phyloP scores from a whole-genome alignment of 2,329 filamentous ascomycete species.

The Erysiphe pulchra region DNA sequence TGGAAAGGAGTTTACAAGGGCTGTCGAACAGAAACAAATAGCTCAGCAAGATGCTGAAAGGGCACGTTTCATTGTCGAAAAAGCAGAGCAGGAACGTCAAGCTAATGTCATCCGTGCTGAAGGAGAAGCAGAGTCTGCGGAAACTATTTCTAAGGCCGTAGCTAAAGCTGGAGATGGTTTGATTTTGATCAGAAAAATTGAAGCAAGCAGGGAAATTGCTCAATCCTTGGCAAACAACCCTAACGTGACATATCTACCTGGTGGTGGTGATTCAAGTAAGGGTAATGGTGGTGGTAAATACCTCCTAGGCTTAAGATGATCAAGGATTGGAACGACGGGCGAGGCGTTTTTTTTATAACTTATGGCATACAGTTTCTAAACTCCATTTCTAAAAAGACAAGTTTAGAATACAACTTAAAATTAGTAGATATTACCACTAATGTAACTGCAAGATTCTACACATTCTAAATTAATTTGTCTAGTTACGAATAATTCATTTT shows the following conservation, averaged over 20 bases:
- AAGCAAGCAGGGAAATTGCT: slow-evolving; percentile 89
- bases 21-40: slow-evolving; percentile 99
- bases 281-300: slow-evolving; percentile 30
- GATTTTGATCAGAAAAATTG: slow-evolving; percentile 88
- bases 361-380: too few relatives aligned
- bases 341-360: neutral
- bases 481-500: too few relatives aligned
- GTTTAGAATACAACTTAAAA: too few relatives aligned
- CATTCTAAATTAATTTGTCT: too few relatives aligned
- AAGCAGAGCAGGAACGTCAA: slow-evolving; percentile 94
- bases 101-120: slow-evolving; percentile 96
- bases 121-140: slow-evolving; percentile 89
- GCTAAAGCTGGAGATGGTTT: slow-evolving; percentile 81
- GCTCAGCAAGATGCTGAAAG: slow-evolving; percentile 96
- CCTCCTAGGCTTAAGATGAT: slow-evolving; percentile 34
- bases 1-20: slow-evolving; percentile 93
- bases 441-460: too few relatives aligned
- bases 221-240: slow-evolving; percentile 72
- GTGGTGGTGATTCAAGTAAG: slow-evolving; percentile 37
- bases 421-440: too few relatives aligned
- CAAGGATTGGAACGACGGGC: neutral
- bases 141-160: slow-evolving; percentile 84
- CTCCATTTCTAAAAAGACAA: too few relatives aligned
- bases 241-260: slow-evolving; percentile 84
- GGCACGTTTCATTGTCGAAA: slow-evolving; percentile 93